Conservation (phyloP, 495 filamentous ascomycete genomes). For the Lasiosphaeria hispida region DNA sequence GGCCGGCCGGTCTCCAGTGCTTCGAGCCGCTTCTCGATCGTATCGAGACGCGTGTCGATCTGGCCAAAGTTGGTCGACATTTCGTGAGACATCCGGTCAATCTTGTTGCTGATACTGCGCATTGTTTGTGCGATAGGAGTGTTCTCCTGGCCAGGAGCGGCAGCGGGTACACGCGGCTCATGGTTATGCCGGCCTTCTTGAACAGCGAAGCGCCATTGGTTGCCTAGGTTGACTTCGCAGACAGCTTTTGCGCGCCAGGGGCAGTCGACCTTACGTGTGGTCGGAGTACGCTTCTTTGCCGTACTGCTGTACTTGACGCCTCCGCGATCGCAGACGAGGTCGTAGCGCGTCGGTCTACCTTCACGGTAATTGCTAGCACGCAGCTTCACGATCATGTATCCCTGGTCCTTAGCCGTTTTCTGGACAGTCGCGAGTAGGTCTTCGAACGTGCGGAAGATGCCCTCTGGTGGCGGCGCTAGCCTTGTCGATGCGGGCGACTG, state of each 20-base stretch:
- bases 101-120: conserved; percentile 44
- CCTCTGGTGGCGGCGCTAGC: conserved; percentile 47
- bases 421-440: conserved; percentile 45
- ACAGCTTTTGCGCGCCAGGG: conserved; percentile 53
- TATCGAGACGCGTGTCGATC: conserved; percentile 34
- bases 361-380: conserved; percentile 53
- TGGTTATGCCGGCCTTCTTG: conserved; percentile 50
- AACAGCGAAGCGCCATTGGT: conserved; percentile 51
- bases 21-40: conserved; percentile 45
- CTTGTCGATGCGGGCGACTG: conserved; percentile 30
- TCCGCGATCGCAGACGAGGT: conserved; percentile 51
- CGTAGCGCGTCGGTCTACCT: conserved; percentile 49
- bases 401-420: conserved; percentile 47
- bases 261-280: conserved; percentile 52
- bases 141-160: conserved; percentile 44
- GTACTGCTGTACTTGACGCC: conserved; percentile 55
- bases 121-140: conserved; percentile 46
- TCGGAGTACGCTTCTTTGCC: conserved; percentile 52
- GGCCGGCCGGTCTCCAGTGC: conserved; percentile 28
- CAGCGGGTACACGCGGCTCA: conserved; percentile 43
- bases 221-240: conserved; percentile 49
- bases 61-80: conserved; percentile 34
- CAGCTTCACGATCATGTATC: conserved; percentile 50
- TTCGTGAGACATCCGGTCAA: conserved; percentile 48
- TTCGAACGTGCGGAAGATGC: conserved; percentile 45